Base-by-base conservation (phyloP, 495 filamentous ascomycete species). In the Amniculicola lignicola region DNA sequence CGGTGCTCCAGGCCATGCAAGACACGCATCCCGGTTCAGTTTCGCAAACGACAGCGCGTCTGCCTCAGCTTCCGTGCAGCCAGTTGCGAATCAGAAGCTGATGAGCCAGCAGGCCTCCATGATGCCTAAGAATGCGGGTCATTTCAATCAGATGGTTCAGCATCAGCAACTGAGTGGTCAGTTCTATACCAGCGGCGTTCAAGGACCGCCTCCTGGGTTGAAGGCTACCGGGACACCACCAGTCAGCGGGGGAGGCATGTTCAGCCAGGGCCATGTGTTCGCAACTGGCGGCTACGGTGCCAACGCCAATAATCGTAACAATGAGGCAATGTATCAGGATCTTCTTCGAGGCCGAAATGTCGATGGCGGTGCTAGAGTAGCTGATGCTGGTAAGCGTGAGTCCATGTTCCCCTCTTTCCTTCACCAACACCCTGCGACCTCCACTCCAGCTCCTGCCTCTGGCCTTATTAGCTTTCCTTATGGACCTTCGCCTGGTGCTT, bases 361-460 rank as follows among this genome's bases (percentile, higher is more conserved):
- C 46, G 73, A 62, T 33, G 47, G 75, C 58, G 70, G 74, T 54
- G 81, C 77, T 69, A 77, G 78, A 71, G 79, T 77, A 63, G 82
- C 87, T 77, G 90, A 95, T 74, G 79, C 82, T 63, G 80, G 79
- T 79, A 94, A 95, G 88, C 90, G 91, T 95, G 90, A 96, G 91
- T 88, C 77, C 67, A 80, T 81, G 71, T 88, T 88, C 84, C 80
- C 85, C 82, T 75, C 81, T 68, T 87, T 89, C 75, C 79, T 86
- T 74, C 83, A 89, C 76, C 87, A 89, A 78, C 82, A 83, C 75
- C 52, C 61, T 41, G 85, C 87, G 76, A 84, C 87, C 76, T 87
- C 89, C 75, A 86, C 86, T 79, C 83, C 89, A 80, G 87, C 84
- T 83, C 85, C 88, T 82, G 83, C 85, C 79, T 83, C 88, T 78